Evolutionary conservation across 116 monocot species (phyloP), one percentile per base, ranked within the genome.

Genomic region (Phalaenopsis hybrid): DNA sequence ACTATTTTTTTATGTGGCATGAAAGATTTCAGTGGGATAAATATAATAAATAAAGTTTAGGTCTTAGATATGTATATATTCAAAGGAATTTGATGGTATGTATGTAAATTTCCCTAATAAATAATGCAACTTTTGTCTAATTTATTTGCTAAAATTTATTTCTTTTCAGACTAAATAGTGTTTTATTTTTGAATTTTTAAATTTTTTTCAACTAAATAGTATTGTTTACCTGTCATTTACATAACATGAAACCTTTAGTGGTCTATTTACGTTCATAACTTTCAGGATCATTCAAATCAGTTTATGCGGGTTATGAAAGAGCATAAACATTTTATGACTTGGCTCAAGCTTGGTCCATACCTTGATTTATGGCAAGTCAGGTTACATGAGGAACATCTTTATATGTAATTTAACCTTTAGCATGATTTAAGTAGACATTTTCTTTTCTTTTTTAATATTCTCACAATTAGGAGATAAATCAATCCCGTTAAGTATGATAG

Each of bases 231-330:
- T 74, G 74, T 41, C 4, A 68, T 13, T 76, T 28, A 67, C 44
- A 76, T 81, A 4, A 74, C 57, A 75, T 77, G 6, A 75, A 79
- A 58, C 5, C 28, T 28, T 75, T 79, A 17, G 55, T 61, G 45
- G 51, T 34, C 15, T 77, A 25, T 44, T 81, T 65, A 8, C 45
- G 23, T 33, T 80, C 34, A 70, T 85, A 61, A 79, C 52, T 85
- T 80, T 80, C 84, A 82, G 34, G 65, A 78, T 43, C 52, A 78
- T 28, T 28, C 55, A 28, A 87, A 69, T 78, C 82, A 73, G 51
- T 82, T 82, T 85, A 84, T 86, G 57, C 80, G 80, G 86, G 86
- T 84, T 79, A 74, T 76, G 79, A 84, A 89, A 81, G 81, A 83
- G 75, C 81, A 25, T 61, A 80, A 50, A 57, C 55, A 58, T 75